These are phyloP conservation scores for Pseudogymnoascus verrucosus DNA, from an alignment of 2,329 filamentous ascomycete genomes.

Conservation along the genomic window DNA sequence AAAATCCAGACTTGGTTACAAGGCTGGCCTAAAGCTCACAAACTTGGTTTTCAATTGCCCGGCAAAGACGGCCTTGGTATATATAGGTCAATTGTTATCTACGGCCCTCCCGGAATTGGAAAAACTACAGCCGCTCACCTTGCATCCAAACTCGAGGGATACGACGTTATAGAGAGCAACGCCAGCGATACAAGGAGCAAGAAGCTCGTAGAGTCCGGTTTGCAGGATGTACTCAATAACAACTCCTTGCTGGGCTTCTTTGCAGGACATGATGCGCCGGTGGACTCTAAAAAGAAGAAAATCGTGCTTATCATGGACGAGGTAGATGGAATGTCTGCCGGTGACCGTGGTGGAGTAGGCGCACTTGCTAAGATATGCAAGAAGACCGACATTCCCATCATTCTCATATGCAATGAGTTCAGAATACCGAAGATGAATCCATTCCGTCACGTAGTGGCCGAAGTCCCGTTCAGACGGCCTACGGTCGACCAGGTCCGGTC, in stretches of 20 bases:
- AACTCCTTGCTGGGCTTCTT: constrained; percentile 90
- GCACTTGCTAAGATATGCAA: constrained; percentile 91
- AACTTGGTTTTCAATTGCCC: constrained; percentile 70
- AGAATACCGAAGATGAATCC: constrained; percentile 95
- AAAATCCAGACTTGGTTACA: constrained; percentile 83
- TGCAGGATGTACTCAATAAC: constrained; percentile 88
- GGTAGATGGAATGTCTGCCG: constrained; percentile 97
- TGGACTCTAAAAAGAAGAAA: constrained; percentile 80
- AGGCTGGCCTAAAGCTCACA: constrained; percentile 71
- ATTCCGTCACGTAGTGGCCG: constrained; percentile 78
- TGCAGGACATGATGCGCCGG: constrained; percentile 69
- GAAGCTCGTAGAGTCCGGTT: constrained; percentile 79
- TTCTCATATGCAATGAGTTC: constrained; percentile 96
- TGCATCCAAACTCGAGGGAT: constrained; percentile 85
- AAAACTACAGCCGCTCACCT: constrained; percentile 97
- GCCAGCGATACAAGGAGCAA: constrained; percentile 95
- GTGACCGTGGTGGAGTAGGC: constrained; percentile 90
- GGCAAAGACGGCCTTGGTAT: constrained; percentile 78
- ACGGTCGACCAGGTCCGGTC: constrained; percentile 87
- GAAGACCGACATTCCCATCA: constrained; percentile 89
- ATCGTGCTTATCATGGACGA: constrained; percentile 98
- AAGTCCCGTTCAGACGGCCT: constrained; percentile 80
- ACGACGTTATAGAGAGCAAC: constrained; percentile 89
- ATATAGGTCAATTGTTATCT: constrained; percentile 86
- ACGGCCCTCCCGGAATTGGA: constrained; percentile 90